Evolutionary conservation across 345 rosid species (phyloP).

Genomic region (Sonneratia caseolaris): DNA sequence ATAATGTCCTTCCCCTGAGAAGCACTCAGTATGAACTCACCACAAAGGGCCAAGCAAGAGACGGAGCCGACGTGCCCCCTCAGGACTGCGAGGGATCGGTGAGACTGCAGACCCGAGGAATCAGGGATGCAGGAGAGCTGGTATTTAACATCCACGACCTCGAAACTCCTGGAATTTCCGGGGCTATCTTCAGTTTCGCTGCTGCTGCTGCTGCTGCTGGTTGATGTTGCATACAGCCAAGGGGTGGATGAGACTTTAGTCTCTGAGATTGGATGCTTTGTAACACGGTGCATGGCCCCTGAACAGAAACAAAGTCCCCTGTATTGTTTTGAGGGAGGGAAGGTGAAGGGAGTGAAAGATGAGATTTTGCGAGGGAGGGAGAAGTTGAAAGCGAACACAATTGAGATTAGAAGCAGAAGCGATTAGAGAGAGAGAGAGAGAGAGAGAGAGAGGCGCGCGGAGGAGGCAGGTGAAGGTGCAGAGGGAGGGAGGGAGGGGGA

Average conservation of each 20-base stretch:
- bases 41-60: constrained; percentile 73
- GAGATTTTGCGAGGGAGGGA: not conserved
- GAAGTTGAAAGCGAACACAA: too few relatives aligned
- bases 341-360: constrained; percentile 1
- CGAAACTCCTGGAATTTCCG: constrained; percentile 26
- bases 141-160: constrained; percentile 17
- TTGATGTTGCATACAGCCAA: constrained; percentile 28
- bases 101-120: constrained; percentile 26
- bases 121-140: constrained; percentile 20
- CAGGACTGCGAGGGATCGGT: constrained; percentile 57
- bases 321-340: not conserved
- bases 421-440: too few relatives aligned
- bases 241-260: constrained; percentile 38
- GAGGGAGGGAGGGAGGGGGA: too few relatives aligned
- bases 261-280: constrained; percentile 12
- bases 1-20: constrained; percentile 91
- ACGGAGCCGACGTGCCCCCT: constrained; percentile 73
- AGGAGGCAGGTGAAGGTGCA: constrained; percentile 15
- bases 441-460: too few relatives aligned
- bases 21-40: constrained; percentile 79
- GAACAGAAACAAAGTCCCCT: not conserved
- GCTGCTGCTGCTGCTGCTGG: constrained; percentile 22
- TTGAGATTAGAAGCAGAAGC: too few relatives aligned
- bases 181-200: constrained; percentile 51
- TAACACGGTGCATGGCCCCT: not conserved